Conservation (phyloP, 495 filamentous ascomycete genomes). For the Tetracladium marchalianum region DNA sequence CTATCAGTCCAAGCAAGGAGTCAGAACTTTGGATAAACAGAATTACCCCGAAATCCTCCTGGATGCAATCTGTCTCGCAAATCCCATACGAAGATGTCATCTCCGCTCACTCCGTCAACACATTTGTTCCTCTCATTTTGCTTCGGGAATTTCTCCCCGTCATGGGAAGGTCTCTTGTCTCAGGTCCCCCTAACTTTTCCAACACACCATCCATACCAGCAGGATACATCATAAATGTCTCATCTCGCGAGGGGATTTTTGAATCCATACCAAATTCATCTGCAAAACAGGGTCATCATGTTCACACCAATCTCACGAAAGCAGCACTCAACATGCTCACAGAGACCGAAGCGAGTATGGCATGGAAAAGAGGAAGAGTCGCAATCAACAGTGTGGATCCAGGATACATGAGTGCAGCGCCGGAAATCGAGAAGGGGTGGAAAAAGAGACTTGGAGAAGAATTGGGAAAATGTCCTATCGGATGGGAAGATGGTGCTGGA, state of each 20-base stretch:
- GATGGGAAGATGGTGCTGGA: conserved; percentile 38
- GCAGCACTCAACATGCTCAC: conserved; percentile 42
- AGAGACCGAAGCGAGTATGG: conserved; percentile 26
- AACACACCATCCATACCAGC: conserved; percentile 6
- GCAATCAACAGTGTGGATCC: conserved; percentile 42
- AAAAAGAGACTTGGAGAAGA: conserved; percentile 11
- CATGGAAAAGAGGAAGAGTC: conserved; percentile 27
- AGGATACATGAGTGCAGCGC: conserved; percentile 38
- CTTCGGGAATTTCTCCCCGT: conserved; percentile 34
- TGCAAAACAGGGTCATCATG: conserved; percentile 30
- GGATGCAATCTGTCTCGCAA: conserved; percentile 32
- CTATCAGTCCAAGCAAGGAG: not conserved
- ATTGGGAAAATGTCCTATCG: conserved; percentile 25
- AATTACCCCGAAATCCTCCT: conserved; percentile 23
- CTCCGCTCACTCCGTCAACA: conserved; percentile 34
- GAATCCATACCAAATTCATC: conserved; percentile 19
- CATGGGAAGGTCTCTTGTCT: conserved; percentile 19
- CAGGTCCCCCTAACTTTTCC: not conserved
- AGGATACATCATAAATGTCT: conserved; percentile 37
- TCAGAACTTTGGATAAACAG: not conserved
- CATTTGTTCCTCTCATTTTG: conserved; percentile 37
- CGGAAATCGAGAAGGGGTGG: conserved; percentile 21
- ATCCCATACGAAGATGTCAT: conserved; percentile 43
- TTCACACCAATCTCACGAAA: conserved; percentile 42
- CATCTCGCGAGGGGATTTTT: conserved; percentile 35